phyloP scores from a whole-genome alignment of 495 filamentous ascomycete species.

The Tuber magnatum region DNA sequence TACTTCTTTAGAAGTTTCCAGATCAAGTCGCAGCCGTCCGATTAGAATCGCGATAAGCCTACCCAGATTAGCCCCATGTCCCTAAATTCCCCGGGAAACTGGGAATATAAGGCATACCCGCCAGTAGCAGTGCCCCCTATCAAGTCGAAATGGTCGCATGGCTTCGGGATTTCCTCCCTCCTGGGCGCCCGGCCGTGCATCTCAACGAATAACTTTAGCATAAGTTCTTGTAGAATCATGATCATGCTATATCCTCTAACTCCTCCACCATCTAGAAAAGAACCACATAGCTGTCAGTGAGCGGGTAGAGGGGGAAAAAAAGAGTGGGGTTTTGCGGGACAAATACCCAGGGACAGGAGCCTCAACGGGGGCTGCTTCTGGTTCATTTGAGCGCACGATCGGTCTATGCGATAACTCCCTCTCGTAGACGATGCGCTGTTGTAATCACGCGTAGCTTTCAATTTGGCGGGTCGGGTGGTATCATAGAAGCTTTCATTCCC shows the following conservation, averaged over 20 bases:
- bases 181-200: slow-evolving; percentile 43
- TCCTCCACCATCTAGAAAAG: slow-evolving; percentile 74
- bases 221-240: slow-evolving; percentile 57
- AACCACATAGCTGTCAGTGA: not conserved
- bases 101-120: slow-evolving; percentile 42
- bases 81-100: not conserved
- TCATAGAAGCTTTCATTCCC: not conserved
- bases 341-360: slow-evolving; percentile 84
- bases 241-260: slow-evolving; percentile 97
- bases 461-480: not conserved
- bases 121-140: slow-evolving; percentile 69
- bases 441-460: slow-evolving; percentile 19
- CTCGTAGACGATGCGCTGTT: slow-evolving; percentile 8
- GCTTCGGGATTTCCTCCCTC: slow-evolving; percentile 62
- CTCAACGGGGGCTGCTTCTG: slow-evolving; percentile 63
- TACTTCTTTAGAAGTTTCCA: slow-evolving; percentile 92
- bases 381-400: slow-evolving; percentile 18
- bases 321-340: slow-evolving; percentile 18
- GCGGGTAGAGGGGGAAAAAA: slow-evolving; percentile 8
- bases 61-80: slow-evolving; percentile 12
- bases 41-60: slow-evolving; percentile 88
- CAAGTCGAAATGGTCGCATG: slow-evolving; percentile 72
- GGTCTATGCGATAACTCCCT: slow-evolving; percentile 5
- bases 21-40: slow-evolving; percentile 77
- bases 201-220: slow-evolving; percentile 71